Evolutionary conservation across 371 early-diverging fungal genomes (phyloP).

Genomic region (Actinomortierella wolfii): DNA sequence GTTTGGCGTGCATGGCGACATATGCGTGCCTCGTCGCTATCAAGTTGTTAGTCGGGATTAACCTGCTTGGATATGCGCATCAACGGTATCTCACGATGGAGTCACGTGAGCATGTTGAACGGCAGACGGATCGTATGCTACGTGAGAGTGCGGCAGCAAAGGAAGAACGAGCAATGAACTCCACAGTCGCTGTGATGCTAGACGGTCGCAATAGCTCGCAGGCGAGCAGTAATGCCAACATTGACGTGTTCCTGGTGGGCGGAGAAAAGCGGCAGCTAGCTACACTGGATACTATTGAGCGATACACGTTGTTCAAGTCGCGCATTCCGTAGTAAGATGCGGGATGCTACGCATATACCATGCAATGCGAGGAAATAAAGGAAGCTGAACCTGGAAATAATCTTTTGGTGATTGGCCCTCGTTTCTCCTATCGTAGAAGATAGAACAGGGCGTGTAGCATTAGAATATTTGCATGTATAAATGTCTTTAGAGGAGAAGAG

Average conservation of each 20-base stretch:
- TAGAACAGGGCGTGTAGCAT: no score
- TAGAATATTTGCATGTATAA: no score
- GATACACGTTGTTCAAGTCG: constrained; percentile 90
- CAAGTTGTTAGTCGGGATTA: constrained; percentile 76
- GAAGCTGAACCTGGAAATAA: no score
- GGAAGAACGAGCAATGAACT: constrained; percentile 58
- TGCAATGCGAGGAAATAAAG: no score
- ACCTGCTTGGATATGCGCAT: constrained; percentile 73
- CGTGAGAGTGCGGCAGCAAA: constrained; percentile 58
- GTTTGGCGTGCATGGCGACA: constrained; percentile 28
- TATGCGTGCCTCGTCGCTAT: constrained; percentile 60
- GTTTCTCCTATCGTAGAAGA: no score
- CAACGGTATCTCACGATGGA: constrained; percentile 64
- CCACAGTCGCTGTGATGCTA: constrained; percentile 22
- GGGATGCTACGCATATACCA: not conserved
- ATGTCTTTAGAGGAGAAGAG: no score
- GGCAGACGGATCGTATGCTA: constrained; percentile 51
- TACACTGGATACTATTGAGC: constrained; percentile 84
- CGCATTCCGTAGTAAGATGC: constrained; percentile 71
- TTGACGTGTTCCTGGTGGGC: constrained; percentile 24
- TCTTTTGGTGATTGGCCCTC: no score
- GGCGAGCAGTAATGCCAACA: constrained; percentile 5
- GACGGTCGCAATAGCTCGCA: constrained; percentile 14
- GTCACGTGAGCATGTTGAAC: constrained; percentile 57
- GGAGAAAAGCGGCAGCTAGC: constrained; percentile 20